Evolutionary conservation across 768 basidiomycete species (phyloP), one percentile per base, ranked within the genome.

Genomic region (Multifurca ochricompacta): DNA sequence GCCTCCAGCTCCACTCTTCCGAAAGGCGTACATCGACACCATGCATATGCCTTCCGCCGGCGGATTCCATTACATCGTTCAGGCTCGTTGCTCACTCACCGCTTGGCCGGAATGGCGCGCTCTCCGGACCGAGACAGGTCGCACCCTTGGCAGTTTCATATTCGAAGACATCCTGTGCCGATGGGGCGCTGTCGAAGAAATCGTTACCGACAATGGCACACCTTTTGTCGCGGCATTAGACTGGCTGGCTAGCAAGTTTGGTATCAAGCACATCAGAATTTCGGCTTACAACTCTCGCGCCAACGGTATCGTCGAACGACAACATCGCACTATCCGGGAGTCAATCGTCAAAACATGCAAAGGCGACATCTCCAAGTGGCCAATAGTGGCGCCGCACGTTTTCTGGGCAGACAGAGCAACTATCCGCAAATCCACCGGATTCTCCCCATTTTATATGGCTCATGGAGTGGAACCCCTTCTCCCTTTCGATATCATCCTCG

Each of bases 401-500:
- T 65, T 76, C 16, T 74, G 72, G 72, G 64, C 74, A 0, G 71
- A 77, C 5, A 50, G 66, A 0, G 61, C 74, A 1, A 73, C 72
- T 0, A 53, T 64, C 0, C 56, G 65, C 0, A 57, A 64, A 2
- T 45, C 63, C 0, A 64, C 67, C 13, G 71, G 72, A 0, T 69
- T 63, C 41, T 71, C 69, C 0, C 72, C 71, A 1, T 62, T 54
- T 46, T 62, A 58, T 37, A 54, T 49, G 2, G 55, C 49, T 0
- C 58, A 50, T 2, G 62, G 64, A 18, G 49, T 51, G 44, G 48
- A 63, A 16, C 65, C 58, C 0, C 31, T 64, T 8, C 35, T 63
- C 13, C 64, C 64, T 0, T 55, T 62, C 27, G n/a, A n/a, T n/a
- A n/a, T n/a, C n/a, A n/a, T n/a, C n/a, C n/a, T n/a, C n/a, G n/a